These are phyloP conservation scores for Cyberlindnera galapagoensis DNA, from an alignment of 805 yeast genomes.

Conservation along the genomic window DNA sequence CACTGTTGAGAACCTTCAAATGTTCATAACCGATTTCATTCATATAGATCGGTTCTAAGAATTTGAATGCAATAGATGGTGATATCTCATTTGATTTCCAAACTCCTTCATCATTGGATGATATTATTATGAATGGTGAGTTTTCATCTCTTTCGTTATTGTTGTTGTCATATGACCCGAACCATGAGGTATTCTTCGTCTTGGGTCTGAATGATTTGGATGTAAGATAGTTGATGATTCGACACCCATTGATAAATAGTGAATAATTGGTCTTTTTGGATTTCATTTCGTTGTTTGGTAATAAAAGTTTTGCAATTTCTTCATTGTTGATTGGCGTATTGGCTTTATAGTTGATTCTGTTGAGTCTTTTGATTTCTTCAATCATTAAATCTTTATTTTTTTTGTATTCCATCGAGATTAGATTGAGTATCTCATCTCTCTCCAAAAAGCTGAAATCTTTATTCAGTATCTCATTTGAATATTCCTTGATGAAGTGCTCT, in stretches of 20 bases:
- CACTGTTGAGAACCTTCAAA: constrained; percentile 31
- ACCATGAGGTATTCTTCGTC: constrained; percentile 6
- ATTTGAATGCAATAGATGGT: constrained; percentile 28
- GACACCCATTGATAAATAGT: constrained; percentile 25
- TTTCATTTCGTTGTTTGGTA: not conserved
- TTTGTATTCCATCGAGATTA: constrained; percentile 18
- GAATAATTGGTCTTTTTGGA: constrained; percentile 8
- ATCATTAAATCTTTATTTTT: constrained; percentile 18
- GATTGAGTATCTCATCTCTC: constrained; percentile 16
- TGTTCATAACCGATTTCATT: constrained; percentile 31
- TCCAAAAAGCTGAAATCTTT: constrained; percentile 18
- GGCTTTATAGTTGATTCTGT: no score
- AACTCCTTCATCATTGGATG: constrained; percentile 20
- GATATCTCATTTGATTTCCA: constrained; percentile 14
- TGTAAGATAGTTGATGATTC: constrained; percentile 29
- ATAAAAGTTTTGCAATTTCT: no score
- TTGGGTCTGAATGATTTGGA: constrained; percentile 26
- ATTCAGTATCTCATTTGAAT: constrained; percentile 13
- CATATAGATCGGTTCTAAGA: constrained; percentile 32
- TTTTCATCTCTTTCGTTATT: not conserved
- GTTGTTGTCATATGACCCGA: no score
- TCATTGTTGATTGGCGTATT: no score
- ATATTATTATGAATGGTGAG: constrained; percentile 20
- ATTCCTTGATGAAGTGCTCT: constrained; percentile 11
- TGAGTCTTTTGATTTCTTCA: constrained; percentile 19